A percentile compares a stretch with the other conserved stretches of the same genome.
These are phyloP conservation scores for Trypanosoma lewisi DNA, from an alignment of 208 protist species.

Conservation along the genomic window DNA sequence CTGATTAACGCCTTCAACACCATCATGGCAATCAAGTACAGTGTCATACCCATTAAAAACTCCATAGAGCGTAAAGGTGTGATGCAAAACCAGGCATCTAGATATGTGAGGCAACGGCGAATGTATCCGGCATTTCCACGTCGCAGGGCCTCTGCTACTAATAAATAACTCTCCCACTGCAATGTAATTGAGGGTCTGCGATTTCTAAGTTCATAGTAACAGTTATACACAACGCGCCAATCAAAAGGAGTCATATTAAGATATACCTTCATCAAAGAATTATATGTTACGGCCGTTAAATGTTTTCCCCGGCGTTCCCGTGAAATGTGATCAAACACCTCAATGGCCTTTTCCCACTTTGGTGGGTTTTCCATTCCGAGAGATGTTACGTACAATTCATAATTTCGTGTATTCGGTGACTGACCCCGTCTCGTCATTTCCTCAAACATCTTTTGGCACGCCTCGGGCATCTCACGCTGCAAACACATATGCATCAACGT, in stretches of 20 bases:
- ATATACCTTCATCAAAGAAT: slow-evolving; percentile 84
- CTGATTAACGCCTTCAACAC: slow-evolving; percentile 48
- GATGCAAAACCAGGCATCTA: slow-evolving; percentile 77
- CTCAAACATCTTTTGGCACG: slow-evolving; percentile 65
- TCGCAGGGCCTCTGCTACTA: slow-evolving; percentile 64
- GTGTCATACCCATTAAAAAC: slow-evolving; percentile 47
- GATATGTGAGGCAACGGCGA: slow-evolving; percentile 61
- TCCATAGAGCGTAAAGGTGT: slow-evolving; percentile 58
- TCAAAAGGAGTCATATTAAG: slow-evolving; percentile 88
- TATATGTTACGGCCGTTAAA: slow-evolving; percentile 73
- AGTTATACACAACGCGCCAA: slow-evolving; percentile 90
- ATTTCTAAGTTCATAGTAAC: slow-evolving; percentile 79
- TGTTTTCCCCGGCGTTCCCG: slow-evolving; percentile 34
- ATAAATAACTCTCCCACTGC: slow-evolving; percentile 80
- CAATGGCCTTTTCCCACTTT: slow-evolving; percentile 77
- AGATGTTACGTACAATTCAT: slow-evolving; percentile 78
- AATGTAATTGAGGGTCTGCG: slow-evolving; percentile 61
- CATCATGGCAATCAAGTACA: slow-evolving; percentile 56
- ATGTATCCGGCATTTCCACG: slow-evolving; percentile 62
- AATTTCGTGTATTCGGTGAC: slow-evolving; percentile 50
- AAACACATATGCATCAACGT: slow-evolving; percentile 80
- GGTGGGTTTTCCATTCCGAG: slow-evolving; percentile 64
- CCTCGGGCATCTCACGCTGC: slow-evolving; percentile 54
- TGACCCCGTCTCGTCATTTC: slow-evolving; percentile 66
- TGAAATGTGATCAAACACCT: slow-evolving; percentile 80